Evolutionary conservation across 345 rosid species (phyloP).

Genomic region (Arabidopsis arenosa): DNA sequence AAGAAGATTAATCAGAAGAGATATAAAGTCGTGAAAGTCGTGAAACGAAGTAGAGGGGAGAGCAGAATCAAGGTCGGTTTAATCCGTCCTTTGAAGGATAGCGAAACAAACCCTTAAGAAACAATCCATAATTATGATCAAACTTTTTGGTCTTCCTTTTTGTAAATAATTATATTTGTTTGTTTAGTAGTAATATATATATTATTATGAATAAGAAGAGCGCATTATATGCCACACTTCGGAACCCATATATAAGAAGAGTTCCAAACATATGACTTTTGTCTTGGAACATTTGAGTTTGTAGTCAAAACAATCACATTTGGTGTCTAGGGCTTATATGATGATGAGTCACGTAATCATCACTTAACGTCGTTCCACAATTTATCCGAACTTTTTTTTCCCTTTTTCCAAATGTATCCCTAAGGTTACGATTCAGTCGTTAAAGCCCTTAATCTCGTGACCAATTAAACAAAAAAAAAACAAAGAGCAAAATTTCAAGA

Average conservation of each 20-base stretch:
- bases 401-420: not conserved
- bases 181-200: too few relatives aligned
- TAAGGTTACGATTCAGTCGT: conserved; percentile 19
- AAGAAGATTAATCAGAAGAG: too few relatives aligned
- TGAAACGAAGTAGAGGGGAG: not conserved
- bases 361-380: conserved; percentile 27
- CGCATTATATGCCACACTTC: not conserved
- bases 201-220: too few relatives aligned
- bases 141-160: too few relatives aligned
- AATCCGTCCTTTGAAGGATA: not conserved
- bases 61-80: not conserved
- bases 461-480: not conserved
- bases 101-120: not conserved
- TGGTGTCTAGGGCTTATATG: conserved; percentile 36
- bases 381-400: not conserved
- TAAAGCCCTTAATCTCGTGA: conserved; percentile 1
- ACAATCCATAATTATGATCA: too few relatives aligned
- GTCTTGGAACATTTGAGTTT: not conserved
- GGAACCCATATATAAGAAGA: not conserved
- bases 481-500: conserved; percentile 24
- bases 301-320: conserved; percentile 34
- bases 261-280: conserved; percentile 26
- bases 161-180: too few relatives aligned
- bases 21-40: too few relatives aligned
- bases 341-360: conserved; percentile 37